Evolutionary conservation across 441 rosid species (phyloP).

Genomic region (Brassica hybrid): DNA sequence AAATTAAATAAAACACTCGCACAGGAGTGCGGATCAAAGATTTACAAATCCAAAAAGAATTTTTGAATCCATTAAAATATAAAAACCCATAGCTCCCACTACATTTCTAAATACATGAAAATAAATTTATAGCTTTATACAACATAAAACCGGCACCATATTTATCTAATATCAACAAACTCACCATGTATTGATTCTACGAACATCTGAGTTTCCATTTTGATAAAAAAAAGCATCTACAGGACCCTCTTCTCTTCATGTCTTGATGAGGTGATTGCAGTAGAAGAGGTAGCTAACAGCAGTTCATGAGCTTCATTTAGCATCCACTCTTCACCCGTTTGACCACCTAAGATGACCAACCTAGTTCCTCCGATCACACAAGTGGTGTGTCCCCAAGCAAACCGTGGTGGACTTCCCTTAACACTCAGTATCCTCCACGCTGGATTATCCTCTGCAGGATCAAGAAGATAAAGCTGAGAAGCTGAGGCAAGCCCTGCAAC

Average conservation of each 20-base stretch:
- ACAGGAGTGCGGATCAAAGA: too few species aligned
- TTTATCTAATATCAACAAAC: slow-evolving; percentile 7
- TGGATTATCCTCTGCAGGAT: slow-evolving; percentile 90
- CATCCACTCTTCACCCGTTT: slow-evolving; percentile 98
- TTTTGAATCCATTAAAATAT: not conserved
- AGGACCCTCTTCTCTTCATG: slow-evolving; percentile 12
- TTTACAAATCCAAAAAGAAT: not conserved
- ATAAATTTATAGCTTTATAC: slow-evolving; percentile 6
- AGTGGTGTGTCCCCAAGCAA: slow-evolving; percentile 98
- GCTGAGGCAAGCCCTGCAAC: slow-evolving; percentile 96
- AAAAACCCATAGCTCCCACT: not conserved
- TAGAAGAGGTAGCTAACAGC: slow-evolving; percentile 59
- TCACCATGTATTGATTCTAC: slow-evolving; percentile 19
- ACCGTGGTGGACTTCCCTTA: slow-evolving; percentile 83
- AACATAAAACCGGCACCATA: not conserved
- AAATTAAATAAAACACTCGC: too few species aligned
- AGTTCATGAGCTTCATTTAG: slow-evolving; percentile 88
- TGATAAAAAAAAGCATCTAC: slow-evolving; percentile 12
- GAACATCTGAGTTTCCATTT: slow-evolving; percentile 12
- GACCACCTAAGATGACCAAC: slow-evolving; percentile 88
- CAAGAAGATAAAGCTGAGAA: slow-evolving; percentile 90
- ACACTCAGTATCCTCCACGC: slow-evolving; percentile 93
- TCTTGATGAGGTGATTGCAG: slow-evolving; percentile 39
- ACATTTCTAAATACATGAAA: not conserved
- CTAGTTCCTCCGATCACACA: slow-evolving; percentile 97